Percentiles rank a stretch among this genome's conserved stretches.
Evolutionary conservation across 2,329 filamentous ascomycete species (phyloP).

Genomic region (Aspergillus luchuensis): DNA sequence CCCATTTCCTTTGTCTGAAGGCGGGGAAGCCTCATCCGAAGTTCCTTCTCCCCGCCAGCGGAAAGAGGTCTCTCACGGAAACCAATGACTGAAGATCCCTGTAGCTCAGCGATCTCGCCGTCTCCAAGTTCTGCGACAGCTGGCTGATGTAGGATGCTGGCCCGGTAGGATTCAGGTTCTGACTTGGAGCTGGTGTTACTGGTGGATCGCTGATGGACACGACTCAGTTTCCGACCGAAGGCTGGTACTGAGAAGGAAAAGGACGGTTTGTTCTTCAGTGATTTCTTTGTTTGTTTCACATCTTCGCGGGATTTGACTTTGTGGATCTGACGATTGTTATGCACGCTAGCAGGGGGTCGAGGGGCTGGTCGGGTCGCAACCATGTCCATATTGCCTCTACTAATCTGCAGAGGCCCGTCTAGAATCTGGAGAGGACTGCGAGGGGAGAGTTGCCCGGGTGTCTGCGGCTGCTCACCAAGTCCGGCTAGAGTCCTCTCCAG

Average conservation of each 20-base stretch:
- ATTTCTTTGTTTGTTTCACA: conserved; percentile 18
- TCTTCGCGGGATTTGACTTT: conserved; percentile 14
- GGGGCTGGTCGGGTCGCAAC: conserved; percentile 36
- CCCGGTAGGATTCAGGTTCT: conserved; percentile 12
- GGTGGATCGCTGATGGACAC: conserved; percentile 20
- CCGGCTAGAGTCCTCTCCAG: conserved; percentile 37
- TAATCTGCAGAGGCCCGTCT: conserved; percentile 35
- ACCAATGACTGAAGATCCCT: conserved; percentile 15
- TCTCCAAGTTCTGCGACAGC: neutral
- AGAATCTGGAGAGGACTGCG: conserved; percentile 23
- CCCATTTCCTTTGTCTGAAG: conserved; percentile 26
- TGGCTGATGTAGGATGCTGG: neutral
- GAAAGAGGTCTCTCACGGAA: conserved; percentile 23
- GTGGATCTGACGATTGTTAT: conserved; percentile 16
- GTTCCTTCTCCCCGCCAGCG: conserved; percentile 24
- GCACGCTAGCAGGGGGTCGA: conserved; percentile 27
- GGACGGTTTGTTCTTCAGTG: conserved; percentile 16
- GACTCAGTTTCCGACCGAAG: conserved; percentile 20
- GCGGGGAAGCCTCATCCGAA: conserved; percentile 28
- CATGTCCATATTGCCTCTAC: conserved; percentile 37
- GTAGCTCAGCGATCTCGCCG: conserved; percentile 15
- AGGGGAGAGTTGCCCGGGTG: conserved; percentile 13
- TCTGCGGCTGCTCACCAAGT: conserved; percentile 19
- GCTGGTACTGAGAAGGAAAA: conserved; percentile 24
- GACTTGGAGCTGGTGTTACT: conserved; percentile 22